A percentile compares a stretch with the other conserved stretches of the same genome.
These are phyloP conservation scores for Salix exigua DNA, from an alignment of 345 rosid genomes.

Conservation along the genomic window DNA sequence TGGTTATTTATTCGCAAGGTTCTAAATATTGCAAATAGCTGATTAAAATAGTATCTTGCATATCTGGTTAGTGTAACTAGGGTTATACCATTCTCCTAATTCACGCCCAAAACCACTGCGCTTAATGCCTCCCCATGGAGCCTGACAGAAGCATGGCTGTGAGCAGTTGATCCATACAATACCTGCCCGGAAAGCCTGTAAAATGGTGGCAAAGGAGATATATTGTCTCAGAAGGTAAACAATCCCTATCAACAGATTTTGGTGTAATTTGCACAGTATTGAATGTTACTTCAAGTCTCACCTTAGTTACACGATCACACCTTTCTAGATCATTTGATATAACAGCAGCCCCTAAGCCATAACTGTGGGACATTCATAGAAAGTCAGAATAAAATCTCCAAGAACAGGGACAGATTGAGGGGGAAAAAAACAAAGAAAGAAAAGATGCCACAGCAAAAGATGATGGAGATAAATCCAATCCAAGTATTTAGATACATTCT, in stretches of 20 bases:
- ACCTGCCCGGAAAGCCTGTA: constrained; percentile 76
- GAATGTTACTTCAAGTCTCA: constrained; percentile 22
- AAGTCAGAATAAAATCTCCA: constrained; percentile 4
- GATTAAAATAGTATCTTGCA: not conserved
- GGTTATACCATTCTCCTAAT: constrained; percentile 81
- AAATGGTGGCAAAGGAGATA: not conserved
- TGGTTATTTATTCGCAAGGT: not conserved
- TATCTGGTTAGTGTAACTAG: not conserved
- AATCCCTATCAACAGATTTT: not conserved
- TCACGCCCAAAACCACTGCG: constrained; percentile 99
- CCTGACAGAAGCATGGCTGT: constrained; percentile 94
- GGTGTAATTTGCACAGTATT: not conserved
- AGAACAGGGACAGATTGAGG: not conserved
- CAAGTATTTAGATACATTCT: not conserved
- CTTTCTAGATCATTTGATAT: constrained; percentile 84
- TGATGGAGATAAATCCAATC: not conserved
- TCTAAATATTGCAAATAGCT: not conserved
- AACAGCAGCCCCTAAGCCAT: constrained; percentile 84
- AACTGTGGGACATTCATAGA: constrained; percentile 37
- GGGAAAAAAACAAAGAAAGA: not conserved
- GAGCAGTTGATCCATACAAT: constrained; percentile 96
- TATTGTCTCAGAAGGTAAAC: not conserved
- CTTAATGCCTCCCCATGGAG: constrained; percentile 98
- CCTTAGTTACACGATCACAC: constrained; percentile 96
- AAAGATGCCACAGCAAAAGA: not conserved